phyloP scores from a whole-genome alignment of 805 yeast species.

The Candida odintsovae region DNA sequence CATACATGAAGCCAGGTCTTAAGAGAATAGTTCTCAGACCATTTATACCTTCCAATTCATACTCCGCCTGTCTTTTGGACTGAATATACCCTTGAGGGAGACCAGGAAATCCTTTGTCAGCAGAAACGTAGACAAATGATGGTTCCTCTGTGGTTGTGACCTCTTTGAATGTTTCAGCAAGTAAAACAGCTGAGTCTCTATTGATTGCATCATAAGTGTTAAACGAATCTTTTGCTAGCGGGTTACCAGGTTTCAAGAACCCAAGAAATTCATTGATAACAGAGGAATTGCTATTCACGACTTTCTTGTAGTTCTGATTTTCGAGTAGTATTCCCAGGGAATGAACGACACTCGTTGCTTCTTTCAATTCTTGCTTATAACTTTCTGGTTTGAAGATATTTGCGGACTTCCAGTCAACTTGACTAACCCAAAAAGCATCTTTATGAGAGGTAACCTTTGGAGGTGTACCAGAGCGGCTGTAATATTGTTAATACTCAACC shows the following conservation, averaged over 20 bases:
- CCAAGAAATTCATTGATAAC: conserved; percentile 30
- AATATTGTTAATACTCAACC: too few species aligned
- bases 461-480: conserved; percentile 47
- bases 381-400: conserved; percentile 62
- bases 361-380: conserved; percentile 41
- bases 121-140: conserved; percentile 72
- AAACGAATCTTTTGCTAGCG: conserved; percentile 38
- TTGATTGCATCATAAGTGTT: conserved; percentile 60
- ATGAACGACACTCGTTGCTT: conserved; percentile 69
- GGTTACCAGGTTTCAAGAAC: conserved; percentile 51
- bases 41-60: conserved; percentile 39
- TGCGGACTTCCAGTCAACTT: conserved; percentile 63
- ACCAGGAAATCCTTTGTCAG: conserved; percentile 65
- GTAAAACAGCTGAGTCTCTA: conserved; percentile 57
- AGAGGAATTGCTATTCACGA: conserved; percentile 26
- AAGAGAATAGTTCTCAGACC: conserved; percentile 54
- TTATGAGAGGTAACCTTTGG: conserved; percentile 28
- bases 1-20: conserved; percentile 84
- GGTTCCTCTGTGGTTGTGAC: conserved; percentile 24
- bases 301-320: conserved; percentile 58
- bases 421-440: conserved; percentile 42
- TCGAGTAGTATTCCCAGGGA: conserved; percentile 75
- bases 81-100: conserved; percentile 66
- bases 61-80: conserved; percentile 76
- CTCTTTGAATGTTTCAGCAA: conserved; percentile 50